These are phyloP conservation scores for Ampelomyces quisqualis DNA, from an alignment of 2,329 filamentous ascomycete species.

Conservation along the genomic window DNA sequence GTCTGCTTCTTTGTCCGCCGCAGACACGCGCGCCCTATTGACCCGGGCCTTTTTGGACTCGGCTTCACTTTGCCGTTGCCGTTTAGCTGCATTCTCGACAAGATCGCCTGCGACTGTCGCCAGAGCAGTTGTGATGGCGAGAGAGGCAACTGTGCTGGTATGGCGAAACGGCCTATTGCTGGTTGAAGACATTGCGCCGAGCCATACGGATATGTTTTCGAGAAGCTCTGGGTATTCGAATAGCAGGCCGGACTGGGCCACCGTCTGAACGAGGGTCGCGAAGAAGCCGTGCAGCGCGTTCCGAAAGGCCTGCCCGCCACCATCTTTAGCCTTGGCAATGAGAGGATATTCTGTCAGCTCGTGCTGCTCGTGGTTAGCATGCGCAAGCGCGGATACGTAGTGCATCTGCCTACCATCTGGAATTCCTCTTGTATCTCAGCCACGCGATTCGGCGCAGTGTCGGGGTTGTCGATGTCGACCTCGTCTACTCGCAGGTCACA, in stretches of 20 bases:
- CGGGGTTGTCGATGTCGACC: conserved; percentile 85
- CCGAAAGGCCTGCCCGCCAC: conserved; percentile 75
- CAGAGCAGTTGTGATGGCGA: conserved; percentile 76
- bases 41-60: conserved; percentile 71
- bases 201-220: conserved; percentile 87
- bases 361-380: conserved; percentile 50
- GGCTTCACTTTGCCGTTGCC: conserved; percentile 74
- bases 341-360: conserved; percentile 89
- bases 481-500: conserved; percentile 76
- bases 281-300: conserved; percentile 78
- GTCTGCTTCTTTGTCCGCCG: conserved; percentile 70
- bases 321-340: conserved; percentile 76
- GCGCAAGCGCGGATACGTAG: not conserved
- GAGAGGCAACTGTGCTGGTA: conserved; percentile 81
- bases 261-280: conserved; percentile 68
- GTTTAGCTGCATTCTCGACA: conserved; percentile 70
- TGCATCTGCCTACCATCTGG: conserved; percentile 62
- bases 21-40: conserved; percentile 75
- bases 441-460: conserved; percentile 77
- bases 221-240: conserved; percentile 76
- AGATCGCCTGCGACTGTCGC: conserved; percentile 72
- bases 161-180: conserved; percentile 87
- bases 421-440: conserved; percentile 86
- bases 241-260: conserved; percentile 79
- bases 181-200: conserved; percentile 87